These are phyloP conservation scores for Mariannaea sp. DNA, from an alignment of 2,329 filamentous ascomycete species.

Conservation along the genomic window DNA sequence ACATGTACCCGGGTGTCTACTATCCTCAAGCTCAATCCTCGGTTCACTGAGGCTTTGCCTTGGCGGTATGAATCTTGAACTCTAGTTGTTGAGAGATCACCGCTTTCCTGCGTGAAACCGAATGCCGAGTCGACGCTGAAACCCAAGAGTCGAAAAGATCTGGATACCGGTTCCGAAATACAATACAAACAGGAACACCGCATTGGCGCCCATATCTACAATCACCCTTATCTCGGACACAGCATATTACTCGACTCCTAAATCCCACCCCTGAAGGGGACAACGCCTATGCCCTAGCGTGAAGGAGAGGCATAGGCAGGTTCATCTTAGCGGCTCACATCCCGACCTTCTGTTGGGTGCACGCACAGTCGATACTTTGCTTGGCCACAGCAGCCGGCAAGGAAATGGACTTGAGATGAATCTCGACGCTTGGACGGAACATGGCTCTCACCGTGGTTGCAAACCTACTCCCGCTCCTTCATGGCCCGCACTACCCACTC, in stretches of 20 bases:
- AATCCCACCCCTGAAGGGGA: no score
- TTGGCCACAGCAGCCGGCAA: no score
- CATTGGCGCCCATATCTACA: not conserved
- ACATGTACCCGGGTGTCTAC: conserved; percentile 42
- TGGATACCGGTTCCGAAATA: not conserved
- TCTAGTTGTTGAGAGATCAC: not conserved
- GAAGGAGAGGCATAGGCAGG: no score
- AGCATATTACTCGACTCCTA: not conserved
- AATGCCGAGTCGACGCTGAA: conserved; percentile 12
- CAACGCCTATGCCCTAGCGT: no score
- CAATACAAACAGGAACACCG: conserved; percentile 1
- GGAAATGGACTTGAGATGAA: conserved; percentile 13
- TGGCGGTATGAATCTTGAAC: not conserved
- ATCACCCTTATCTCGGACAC: no score
- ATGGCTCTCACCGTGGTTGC: not conserved
- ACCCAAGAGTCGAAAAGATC: not conserved
- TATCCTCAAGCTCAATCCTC: conserved; percentile 42
- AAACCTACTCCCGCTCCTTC: conserved; percentile 16
- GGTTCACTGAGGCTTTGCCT: conserved; percentile 36
- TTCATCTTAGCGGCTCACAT: no score
- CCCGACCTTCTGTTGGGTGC: no score
- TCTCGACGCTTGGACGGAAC: conserved; percentile 17
- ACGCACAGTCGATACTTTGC: no score
- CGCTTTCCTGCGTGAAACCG: not conserved
- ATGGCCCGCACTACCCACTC: not conserved